Conservation (phyloP, 2,329 filamentous ascomycete genomes). For the Aureobasidium namibiae region DNA sequence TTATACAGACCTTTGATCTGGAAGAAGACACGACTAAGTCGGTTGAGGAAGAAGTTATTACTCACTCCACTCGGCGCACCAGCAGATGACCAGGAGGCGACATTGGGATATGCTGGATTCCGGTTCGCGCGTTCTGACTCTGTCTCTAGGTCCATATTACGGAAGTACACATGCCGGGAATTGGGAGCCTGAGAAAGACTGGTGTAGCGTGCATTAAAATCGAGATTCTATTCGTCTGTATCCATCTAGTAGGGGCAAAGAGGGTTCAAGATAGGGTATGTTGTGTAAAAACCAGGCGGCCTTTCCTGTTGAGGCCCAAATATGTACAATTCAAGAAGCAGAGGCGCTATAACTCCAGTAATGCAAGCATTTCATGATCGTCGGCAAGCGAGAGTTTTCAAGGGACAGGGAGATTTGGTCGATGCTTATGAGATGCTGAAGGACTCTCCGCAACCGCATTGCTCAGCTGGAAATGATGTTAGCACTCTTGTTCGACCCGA, state of each 20-base stretch:
- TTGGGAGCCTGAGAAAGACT: background rate
- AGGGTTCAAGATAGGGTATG: background rate
- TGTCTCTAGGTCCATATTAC: background rate
- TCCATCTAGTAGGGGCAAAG: background rate
- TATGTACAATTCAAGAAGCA: conserved; percentile 2
- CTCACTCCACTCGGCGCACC: no score
- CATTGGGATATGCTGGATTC: background rate
- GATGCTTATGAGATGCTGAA: conserved; percentile 52
- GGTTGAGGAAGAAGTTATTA: no score
- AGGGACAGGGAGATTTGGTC: background rate
- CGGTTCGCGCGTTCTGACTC: background rate
- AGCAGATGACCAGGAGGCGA: background rate
- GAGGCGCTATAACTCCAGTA: background rate
- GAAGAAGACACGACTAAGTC: no score
- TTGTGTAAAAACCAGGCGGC: background rate
- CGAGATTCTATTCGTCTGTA: background rate
- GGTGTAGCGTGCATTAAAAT: background rate
- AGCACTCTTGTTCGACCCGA: background rate
- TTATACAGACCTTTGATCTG: no score
- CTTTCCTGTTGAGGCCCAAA: background rate
- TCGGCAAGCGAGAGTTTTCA: background rate
- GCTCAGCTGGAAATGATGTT: conserved; percentile 59
- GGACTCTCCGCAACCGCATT: conserved; percentile 93
- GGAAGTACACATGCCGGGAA: background rate
- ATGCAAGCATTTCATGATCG: background rate